phyloP scores from a whole-genome alignment of 23 red algal species.

The Gracilaria gracilis region DNA sequence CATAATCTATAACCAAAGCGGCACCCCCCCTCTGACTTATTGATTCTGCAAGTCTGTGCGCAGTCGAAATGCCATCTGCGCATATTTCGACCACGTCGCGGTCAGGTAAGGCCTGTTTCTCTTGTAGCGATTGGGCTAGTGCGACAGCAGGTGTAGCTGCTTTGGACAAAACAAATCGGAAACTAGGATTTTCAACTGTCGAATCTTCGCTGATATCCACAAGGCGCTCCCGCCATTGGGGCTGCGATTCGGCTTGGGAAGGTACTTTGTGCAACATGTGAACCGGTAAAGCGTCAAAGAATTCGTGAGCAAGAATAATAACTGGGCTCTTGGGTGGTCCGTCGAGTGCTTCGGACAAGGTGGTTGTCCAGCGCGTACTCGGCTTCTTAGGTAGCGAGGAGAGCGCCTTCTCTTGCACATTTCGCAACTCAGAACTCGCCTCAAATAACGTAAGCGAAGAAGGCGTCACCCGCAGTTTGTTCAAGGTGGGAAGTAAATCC shows the following conservation, averaged over 20 bases:
- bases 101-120: not conserved
- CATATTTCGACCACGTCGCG: constrained; percentile 39
- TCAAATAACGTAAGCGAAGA: constrained; percentile 78
- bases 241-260: not conserved
- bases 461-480: constrained; percentile 12
- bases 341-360: constrained; percentile 32
- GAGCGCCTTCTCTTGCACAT: constrained; percentile 67
- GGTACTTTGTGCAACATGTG: constrained; percentile 71
- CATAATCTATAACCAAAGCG: constrained; percentile 93
- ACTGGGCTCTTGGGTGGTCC: not conserved
- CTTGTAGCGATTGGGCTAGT: constrained; percentile 27
- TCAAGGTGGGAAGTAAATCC: constrained; percentile 40
- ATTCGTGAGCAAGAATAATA: constrained; percentile 93
- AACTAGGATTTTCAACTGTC: constrained; percentile 13
- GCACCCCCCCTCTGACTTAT: constrained; percentile 49
- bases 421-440: constrained; percentile 46
- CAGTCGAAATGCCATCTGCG: constrained; percentile 22
- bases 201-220: constrained; percentile 57
- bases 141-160: constrained; percentile 70
- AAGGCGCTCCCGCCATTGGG: constrained; percentile 82
- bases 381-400: not conserved
- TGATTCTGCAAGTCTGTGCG: constrained; percentile 29
- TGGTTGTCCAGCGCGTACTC: constrained; percentile 27
- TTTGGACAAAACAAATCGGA: constrained; percentile 73
- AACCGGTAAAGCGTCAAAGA: constrained; percentile 97